Base-by-base conservation (phyloP, 805 yeast genomes). In the Teunomyces lycoperdinae region DNA sequence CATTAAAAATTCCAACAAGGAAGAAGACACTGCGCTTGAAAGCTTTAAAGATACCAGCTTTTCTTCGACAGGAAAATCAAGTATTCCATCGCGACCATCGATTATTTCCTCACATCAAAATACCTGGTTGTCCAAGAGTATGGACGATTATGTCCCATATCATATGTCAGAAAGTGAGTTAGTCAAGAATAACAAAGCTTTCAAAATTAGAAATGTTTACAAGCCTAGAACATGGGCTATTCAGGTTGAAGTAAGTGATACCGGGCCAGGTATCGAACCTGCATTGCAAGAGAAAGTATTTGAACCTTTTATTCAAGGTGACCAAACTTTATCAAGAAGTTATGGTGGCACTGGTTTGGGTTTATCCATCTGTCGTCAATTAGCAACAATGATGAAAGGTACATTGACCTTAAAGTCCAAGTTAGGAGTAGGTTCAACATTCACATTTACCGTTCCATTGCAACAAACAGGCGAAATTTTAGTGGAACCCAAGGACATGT, bases 291-390 rank as follows among this genome's bases (percentile, higher is more conserved):
- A 83, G 39, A 82, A 86, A 51, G 95, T 92, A 1, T 92, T 92
- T 65, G 97, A 94, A 59, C 97, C 98, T 1, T 92, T 92, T 71
- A 90, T 91, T 14, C 99, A 92, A 69, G 99, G 98, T 45, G 98
- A 92, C 61, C 96, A 90, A 64, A 89, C 97, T 0, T 73, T 89
- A 26, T 87, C 96, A 4, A 77, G 96, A 60, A 88, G 91, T 48
- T 85, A 87, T 61, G 97, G 98, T 49, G 99, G 99, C 55, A 94
- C 97, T 0, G 99, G 98, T 2, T 73, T 92, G 42, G 99, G 99
- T 1, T 76, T 92, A 39, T 77, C 84, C 0, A 92, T 92, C 59
- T 94, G 97, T 67, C 76, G 89, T 50, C 97, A 92, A 66, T 78
- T 94, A 50, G 96, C 97, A 0, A 79, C 78, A 31, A 81, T 91